Evolutionary conservation across 768 basidiomycete genomes (phyloP).

Genomic region (Amanita muscaria): DNA sequence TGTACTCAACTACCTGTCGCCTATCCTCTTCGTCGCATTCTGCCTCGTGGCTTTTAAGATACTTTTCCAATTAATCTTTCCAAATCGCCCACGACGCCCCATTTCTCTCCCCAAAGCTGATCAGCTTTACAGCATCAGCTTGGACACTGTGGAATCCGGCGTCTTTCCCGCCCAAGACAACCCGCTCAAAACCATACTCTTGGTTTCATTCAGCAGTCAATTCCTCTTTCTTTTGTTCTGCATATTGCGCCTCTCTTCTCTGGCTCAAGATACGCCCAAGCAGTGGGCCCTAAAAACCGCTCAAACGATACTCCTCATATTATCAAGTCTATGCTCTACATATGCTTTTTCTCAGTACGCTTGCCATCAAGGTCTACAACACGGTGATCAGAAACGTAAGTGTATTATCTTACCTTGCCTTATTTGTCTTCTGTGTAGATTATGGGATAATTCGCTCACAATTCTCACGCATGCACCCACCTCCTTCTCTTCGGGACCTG

Average conservation of each 20-base stretch:
- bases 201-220: neutral
- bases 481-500: no score
- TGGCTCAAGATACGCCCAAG: neutral
- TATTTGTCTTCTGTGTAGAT: no score
- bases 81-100: neutral
- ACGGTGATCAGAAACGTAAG: conserved; percentile 1
- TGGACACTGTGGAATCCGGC: neutral
- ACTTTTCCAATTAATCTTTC: no score
- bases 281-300: neutral
- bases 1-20: conserved; percentile 15
- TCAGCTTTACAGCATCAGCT: neutral
- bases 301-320: conserved; percentile 1
- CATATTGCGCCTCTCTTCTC: neutral
- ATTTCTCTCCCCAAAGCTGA: neutral
- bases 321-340: conserved; percentile 1
- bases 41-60: conserved; percentile 17
- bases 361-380: neutral
- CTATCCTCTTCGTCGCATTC: conserved; percentile 17
- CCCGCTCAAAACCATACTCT: neutral
- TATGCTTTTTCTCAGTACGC: conserved; percentile 3
- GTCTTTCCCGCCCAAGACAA: neutral
- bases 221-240: conserved; percentile 4
- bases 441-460: no score
- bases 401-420: neutral
- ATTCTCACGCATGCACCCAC: no score